Evolutionary conservation across 495 filamentous ascomycete species (phyloP).

Genomic region (Neurospora sp.): DNA sequence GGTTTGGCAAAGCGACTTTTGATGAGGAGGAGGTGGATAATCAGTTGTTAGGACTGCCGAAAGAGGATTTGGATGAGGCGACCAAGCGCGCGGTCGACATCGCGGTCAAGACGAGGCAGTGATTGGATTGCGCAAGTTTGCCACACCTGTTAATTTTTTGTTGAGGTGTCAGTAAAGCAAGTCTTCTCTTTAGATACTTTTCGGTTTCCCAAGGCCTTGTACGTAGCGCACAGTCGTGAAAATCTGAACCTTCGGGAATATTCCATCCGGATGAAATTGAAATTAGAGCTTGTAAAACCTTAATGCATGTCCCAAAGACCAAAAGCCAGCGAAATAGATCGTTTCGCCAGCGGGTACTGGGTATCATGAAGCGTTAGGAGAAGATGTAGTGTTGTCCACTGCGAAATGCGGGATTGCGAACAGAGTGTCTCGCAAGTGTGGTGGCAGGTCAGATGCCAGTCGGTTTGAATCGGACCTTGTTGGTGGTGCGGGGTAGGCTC

Average conservation of each 20-base stretch:
- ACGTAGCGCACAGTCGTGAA: not conserved
- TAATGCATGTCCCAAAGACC: not conserved
- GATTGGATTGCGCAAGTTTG: not conserved
- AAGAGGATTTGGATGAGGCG: slow-evolving; percentile 49
- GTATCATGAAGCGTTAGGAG: accelerated
- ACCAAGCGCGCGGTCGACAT: slow-evolving; percentile 34
- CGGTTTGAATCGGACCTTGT: not conserved
- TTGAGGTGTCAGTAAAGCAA: not conserved
- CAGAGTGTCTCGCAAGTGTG: not conserved
- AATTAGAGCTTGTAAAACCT: not conserved
- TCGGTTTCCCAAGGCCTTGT: not conserved
- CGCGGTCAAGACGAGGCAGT: slow-evolving; percentile 1
- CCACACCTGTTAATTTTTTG: not conserved
- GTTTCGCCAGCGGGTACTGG: not conserved
- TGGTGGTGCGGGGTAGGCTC: not conserved
- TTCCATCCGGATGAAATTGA: no score
- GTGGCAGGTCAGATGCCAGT: not conserved
- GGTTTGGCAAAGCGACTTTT: not conserved
- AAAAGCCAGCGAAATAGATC: not conserved
- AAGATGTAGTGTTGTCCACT: not conserved
- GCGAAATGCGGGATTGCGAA: not conserved
- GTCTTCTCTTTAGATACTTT: not conserved
- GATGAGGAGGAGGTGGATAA: slow-evolving; percentile 38
- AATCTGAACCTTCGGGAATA: not conserved
- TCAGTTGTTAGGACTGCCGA: slow-evolving; percentile 40